Evolutionary conservation across 768 basidiomycete species (phyloP), one percentile per base, ranked within the genome.

Genomic region (Tylopilus vinaceipallidus): DNA sequence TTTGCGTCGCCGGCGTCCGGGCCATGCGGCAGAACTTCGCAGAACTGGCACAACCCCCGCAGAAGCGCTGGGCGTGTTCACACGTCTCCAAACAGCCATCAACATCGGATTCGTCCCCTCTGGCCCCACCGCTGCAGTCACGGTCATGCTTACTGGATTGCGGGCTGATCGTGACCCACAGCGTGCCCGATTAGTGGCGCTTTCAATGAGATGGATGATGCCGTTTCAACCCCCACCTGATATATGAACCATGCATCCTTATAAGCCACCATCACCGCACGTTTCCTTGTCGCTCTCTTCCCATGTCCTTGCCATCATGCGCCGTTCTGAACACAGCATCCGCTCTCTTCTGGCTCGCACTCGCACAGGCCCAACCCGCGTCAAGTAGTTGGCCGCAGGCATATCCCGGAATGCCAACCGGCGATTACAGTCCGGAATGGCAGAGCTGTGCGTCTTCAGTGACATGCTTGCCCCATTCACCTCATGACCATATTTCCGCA

Each of bases 341-440:
- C n/a, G n/a, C n/a, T n/a, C n/a, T n/a, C n/a, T n/a, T n/a, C n/a
- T n/a, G n/a, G n/a, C n/a, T n/a, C n/a, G n/a, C n/a, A n/a, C n/a
- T n/a, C n/a, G n/a, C n/a, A n/a, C n/a, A n/a, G n/a, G n/a, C n/a
- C n/a, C n/a, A n/a, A n/a, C n/a, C n/a, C n/a, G n/a, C n/a, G n/a
- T n/a, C n/a, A n/a, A 59, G 65, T 54, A 57, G 61, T 52, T 73
- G 67, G 64, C 73, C 75, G 11, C 73, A 75, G 34, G 61, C 57
- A 33, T 76, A 77, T 53, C 69, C 75, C n/a, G 74, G 74, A 1
- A 71, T 73, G 56, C 76, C 76, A 9, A 57, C 47, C 2, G 71
- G 74, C 20, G 74, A 75, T 56, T 82, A 77, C 50, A 73, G 76
- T 55, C 75, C 79, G 27, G 71, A 69, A 47, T 86, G 84, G 84